Conservation (phyloP, 768 basidiomycete species). For the Cantharellus cinnabarinus region DNA sequence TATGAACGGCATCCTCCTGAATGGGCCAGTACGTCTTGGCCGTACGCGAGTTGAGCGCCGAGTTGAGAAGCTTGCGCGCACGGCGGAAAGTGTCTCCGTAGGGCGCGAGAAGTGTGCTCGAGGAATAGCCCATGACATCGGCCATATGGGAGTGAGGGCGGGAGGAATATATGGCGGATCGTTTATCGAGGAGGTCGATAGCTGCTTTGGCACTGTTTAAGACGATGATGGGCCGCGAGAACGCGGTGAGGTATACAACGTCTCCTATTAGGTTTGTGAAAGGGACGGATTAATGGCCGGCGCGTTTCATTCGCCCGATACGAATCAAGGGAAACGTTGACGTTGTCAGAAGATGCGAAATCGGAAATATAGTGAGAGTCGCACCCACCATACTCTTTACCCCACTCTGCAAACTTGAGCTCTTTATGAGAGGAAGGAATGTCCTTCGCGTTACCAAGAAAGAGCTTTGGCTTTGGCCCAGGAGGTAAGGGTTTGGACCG, state of each 20-base stretch:
- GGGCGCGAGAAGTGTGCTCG: neutral
- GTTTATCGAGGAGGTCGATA: conserved; percentile 21
- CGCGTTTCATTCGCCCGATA: no score
- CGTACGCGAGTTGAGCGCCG: neutral
- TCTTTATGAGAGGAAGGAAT: neutral
- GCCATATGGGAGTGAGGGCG: conserved; percentile 9
- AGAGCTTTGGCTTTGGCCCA: neutral
- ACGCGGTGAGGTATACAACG: conserved; percentile 3
- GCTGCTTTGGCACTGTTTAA: conserved; percentile 17
- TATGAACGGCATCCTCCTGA: neutral
- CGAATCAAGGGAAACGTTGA: no score
- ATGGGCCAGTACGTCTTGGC: neutral
- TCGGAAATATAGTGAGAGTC: neutral
- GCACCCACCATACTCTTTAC: conserved; percentile 1
- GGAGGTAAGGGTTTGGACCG: neutral
- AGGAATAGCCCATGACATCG: neutral
- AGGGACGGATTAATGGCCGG: no score
- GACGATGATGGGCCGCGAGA: conserved; percentile 10
- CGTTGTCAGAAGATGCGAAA: neutral
- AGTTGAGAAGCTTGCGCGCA: neutral
- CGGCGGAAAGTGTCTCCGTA: neutral
- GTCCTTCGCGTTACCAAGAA: neutral
- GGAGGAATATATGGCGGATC: conserved; percentile 14
- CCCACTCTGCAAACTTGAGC: conserved; percentile 5
- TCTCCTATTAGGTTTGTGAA: neutral